phyloP scores from a whole-genome alignment of 768 basidiomycete genomes.

The Boletus tylopilopsis region DNA sequence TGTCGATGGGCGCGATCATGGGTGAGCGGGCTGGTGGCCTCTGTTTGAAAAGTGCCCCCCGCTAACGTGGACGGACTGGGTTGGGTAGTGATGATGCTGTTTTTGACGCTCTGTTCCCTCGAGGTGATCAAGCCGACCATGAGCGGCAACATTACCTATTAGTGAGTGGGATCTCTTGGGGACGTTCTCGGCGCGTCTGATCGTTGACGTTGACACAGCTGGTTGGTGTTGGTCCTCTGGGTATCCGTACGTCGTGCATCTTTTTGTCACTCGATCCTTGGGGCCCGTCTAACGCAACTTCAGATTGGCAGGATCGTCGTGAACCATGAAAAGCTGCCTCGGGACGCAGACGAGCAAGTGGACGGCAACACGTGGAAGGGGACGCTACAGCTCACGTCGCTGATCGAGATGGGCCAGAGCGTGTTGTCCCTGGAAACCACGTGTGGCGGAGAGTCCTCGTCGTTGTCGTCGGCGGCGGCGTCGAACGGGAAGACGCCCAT shows the following conservation, averaged over 20 bases:
- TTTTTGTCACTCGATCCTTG: too few species aligned
- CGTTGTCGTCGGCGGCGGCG: too few species aligned
- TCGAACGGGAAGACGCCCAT: not conserved
- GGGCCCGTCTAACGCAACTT: too few species aligned
- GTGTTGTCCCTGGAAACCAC: not conserved
- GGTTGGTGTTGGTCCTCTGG: conserved; percentile 18
- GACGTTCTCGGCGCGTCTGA: not conserved
- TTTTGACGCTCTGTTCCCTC: conserved; percentile 16
- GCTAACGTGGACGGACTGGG: too few species aligned
- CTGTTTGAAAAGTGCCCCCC: too few species aligned
- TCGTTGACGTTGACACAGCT: conserved; percentile 6
- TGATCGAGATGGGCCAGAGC: conserved; percentile 13
- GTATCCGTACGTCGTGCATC: conserved; percentile 11
- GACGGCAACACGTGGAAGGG: conserved; percentile 2
- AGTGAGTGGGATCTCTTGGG: conserved; percentile 7
- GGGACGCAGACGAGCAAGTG: not conserved
- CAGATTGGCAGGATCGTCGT: conserved; percentile 19
- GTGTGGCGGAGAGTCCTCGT: too few species aligned
- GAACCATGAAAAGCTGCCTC: conserved; percentile 7
- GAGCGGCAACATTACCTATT: conserved; percentile 20
- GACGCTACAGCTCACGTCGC: conserved; percentile 15
- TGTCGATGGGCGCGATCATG: conserved; percentile 6
- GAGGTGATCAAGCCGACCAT: conserved; percentile 9
- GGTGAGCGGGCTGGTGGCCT: too few species aligned
- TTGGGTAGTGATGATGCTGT: conserved; percentile 13